phyloP scores from a whole-genome alignment of 495 filamentous ascomycete species.

The Friedmanniomyces simplex region DNA sequence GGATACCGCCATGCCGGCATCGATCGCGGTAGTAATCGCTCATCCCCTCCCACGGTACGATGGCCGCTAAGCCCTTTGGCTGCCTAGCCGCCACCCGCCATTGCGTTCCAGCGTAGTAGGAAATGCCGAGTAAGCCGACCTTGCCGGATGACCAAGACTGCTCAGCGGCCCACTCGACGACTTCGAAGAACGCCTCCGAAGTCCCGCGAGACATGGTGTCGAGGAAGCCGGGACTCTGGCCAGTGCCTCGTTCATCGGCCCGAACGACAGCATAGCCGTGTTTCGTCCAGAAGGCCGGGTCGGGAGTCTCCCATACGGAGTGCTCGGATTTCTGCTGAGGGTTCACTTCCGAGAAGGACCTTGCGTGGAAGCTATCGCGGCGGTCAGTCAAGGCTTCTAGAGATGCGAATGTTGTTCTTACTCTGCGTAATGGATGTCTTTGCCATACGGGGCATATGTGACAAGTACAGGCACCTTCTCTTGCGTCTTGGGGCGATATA shows the following conservation, averaged over 20 bases:
- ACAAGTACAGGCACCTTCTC: conserved; percentile 40
- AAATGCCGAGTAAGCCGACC: conserved; percentile 52
- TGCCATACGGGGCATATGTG: conserved; percentile 56
- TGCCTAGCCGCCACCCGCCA: conserved; percentile 53
- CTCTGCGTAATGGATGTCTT: conserved; percentile 43
- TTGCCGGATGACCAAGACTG: conserved; percentile 53
- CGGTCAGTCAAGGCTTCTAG: background rate
- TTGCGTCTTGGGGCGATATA: conserved; percentile 26
- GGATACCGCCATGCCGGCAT: conserved; percentile 55
- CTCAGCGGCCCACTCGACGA: conserved; percentile 54
- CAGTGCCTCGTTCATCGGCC: conserved; percentile 49
- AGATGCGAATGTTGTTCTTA: background rate
- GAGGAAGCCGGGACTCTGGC: conserved; percentile 47
- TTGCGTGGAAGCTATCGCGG: conserved; percentile 31
- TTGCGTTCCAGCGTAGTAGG: conserved; percentile 53
- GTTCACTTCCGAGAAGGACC: conserved; percentile 40
- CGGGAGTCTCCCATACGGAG: conserved; percentile 56
- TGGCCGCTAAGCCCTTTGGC: conserved; percentile 48
- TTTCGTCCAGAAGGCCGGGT: conserved; percentile 52
- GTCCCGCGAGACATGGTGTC: conserved; percentile 53
- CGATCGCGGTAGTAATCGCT: conserved; percentile 55
- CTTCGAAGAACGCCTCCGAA: conserved; percentile 48
- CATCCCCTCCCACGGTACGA: conserved; percentile 63
- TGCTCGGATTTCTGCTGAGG: conserved; percentile 36
- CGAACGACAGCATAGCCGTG: conserved; percentile 51